These are phyloP conservation scores for Metrosideros polymorpha DNA, from an alignment of 441 rosid species.

Conservation along the genomic window DNA sequence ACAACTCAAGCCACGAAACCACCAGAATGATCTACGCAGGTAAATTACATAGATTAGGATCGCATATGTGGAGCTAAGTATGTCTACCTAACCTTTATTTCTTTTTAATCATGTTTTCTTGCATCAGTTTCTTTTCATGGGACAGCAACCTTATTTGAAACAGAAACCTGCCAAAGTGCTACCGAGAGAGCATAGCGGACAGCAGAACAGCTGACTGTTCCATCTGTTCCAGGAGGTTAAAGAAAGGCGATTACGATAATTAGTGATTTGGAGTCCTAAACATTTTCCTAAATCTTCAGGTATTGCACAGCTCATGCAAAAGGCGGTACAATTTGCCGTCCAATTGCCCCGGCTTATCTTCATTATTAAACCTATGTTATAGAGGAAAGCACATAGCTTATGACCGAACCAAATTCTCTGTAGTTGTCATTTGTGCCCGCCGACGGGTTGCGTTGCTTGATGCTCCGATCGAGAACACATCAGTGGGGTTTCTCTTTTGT, in stretches of 20 bases:
- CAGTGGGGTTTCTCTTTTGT: not conserved
- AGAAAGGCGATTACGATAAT: not conserved
- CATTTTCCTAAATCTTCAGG: not conserved
- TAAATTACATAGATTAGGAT: not conserved
- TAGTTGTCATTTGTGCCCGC: not conserved
- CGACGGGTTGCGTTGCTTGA: not conserved
- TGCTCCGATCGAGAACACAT: not conserved
- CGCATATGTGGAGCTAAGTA: not conserved
- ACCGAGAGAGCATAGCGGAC: not conserved
- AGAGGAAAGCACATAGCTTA: not conserved
- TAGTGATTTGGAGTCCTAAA: not conserved
- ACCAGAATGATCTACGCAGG: not conserved
- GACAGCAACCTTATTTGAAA: not conserved
- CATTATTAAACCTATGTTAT: not conserved
- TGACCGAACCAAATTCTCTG: not conserved
- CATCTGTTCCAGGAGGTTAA: not conserved
- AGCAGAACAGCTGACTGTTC: not conserved
- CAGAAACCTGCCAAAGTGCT: not conserved
- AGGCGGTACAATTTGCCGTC: not conserved
- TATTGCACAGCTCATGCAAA: not conserved
- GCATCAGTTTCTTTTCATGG: not conserved
- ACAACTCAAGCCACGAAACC: not conserved
- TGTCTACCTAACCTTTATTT: not conserved
- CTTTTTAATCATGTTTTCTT: not conserved
- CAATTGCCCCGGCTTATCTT: not conserved